Percentiles rank a stretch among this genome's conserved stretches.
Conservation (phyloP, 805 yeast genomes). For the Candida mattraensis region DNA sequence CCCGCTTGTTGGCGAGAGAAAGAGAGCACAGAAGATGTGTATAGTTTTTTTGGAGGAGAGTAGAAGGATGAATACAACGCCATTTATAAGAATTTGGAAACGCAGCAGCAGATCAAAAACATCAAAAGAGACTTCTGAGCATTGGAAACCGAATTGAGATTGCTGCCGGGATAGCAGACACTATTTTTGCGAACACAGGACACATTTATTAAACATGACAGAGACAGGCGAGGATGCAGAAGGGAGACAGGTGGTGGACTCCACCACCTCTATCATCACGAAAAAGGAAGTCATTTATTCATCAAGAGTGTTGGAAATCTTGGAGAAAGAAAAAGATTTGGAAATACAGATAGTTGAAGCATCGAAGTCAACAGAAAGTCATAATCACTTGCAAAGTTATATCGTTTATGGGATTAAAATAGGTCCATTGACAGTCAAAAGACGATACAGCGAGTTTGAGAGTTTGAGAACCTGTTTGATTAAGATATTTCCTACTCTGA, state of each 20-base stretch:
- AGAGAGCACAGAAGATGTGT: too few relatives aligned
- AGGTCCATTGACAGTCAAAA: conserved; percentile 60
- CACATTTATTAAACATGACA: too few relatives aligned
- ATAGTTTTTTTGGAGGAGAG: too few relatives aligned
- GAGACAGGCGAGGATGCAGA: too few relatives aligned
- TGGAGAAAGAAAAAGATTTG: conserved; percentile 17
- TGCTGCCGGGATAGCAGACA: too few relatives aligned
- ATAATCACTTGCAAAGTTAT: conserved; percentile 44
- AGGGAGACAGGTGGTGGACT: conserved; percentile 16
- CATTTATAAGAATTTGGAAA: too few relatives aligned
- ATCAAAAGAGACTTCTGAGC: too few relatives aligned
- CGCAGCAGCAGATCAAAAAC: too few relatives aligned
- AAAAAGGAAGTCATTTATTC: conserved; percentile 23
- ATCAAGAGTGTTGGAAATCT: conserved; percentile 26
- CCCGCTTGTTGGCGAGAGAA: too few relatives aligned
- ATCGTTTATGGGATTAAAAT: conserved; percentile 79
- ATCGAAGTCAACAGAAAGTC: conserved; percentile 80
- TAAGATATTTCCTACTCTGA: conserved; percentile 72
- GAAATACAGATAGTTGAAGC: conserved; percentile 64
- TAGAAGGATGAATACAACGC: too few relatives aligned
- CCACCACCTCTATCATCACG: conserved; percentile 20
- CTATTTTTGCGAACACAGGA: too few relatives aligned
- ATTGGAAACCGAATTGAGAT: too few relatives aligned
- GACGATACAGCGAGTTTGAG: conserved; percentile 93
- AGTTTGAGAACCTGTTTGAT: conserved; percentile 69